Conservation (phyloP, 2,329 filamentous ascomycete species). For the Verruconis gallopava region DNA sequence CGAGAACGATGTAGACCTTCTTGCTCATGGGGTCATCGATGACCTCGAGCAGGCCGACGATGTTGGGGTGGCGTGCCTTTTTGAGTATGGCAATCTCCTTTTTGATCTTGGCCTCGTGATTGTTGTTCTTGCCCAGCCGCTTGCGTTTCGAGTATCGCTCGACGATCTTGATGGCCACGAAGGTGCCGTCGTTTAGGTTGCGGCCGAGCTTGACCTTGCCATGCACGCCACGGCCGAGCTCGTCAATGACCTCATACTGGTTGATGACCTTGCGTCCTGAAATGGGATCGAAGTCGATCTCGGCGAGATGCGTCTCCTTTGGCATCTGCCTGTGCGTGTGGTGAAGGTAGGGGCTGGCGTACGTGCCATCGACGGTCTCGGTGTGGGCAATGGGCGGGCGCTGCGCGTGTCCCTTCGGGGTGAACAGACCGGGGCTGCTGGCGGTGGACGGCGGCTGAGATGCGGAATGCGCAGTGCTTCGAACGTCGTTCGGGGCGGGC, state of each 20-base stretch:
- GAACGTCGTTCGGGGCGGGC: constrained; percentile 21
- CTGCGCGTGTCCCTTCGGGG: constrained; percentile 16
- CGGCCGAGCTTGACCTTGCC: constrained; percentile 94
- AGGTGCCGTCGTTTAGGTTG: constrained; percentile 50
- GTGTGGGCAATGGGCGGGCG: neutral
- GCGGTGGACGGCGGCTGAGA: constrained; percentile 32
- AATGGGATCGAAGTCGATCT: constrained; percentile 76
- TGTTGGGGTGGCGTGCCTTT: constrained; percentile 94
- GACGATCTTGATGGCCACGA: constrained; percentile 97
- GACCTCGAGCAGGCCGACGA: constrained; percentile 88
- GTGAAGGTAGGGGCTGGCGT: constrained; percentile 38
- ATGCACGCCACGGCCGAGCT: constrained; percentile 89
- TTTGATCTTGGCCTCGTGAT: constrained; percentile 71
- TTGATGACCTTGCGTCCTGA: constrained; percentile 96
- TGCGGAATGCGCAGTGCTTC: constrained; percentile 24
- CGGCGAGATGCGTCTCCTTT: constrained; percentile 66
- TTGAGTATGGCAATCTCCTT: constrained; percentile 96
- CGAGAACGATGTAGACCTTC: constrained; percentile 96
- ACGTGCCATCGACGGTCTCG: constrained; percentile 14
- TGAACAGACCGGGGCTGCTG: constrained; percentile 36
- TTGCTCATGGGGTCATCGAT: constrained; percentile 93
- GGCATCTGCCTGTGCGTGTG: constrained; percentile 36
- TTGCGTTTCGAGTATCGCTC: constrained; percentile 88
- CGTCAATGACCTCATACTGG: constrained; percentile 92
- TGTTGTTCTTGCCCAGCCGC: constrained; percentile 64